These are phyloP conservation scores for Talaromyces sp. DNA, from an alignment of 2,329 filamentous ascomycete genomes.

Conservation along the genomic window DNA sequence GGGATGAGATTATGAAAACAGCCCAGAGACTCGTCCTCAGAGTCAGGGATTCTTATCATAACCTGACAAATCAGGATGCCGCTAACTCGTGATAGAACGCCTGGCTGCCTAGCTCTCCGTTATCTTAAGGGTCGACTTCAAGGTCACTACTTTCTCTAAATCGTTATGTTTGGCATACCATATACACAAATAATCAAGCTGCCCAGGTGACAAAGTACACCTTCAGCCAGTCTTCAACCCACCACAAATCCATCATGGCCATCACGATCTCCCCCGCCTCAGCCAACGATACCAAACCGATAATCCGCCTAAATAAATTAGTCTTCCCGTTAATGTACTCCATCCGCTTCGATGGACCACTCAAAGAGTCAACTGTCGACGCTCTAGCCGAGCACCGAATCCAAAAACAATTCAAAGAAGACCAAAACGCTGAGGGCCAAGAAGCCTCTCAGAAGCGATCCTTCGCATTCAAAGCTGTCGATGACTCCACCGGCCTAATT, in stretches of 20 bases:
- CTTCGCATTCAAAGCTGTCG: slow-evolving; percentile 12
- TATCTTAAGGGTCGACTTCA: too few species aligned
- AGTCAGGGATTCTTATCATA: too few species aligned
- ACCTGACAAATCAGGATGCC: too few species aligned
- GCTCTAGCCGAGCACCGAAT: not conserved
- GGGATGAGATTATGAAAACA: too few species aligned
- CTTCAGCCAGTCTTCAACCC: not conserved
- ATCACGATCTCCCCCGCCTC: slow-evolving; percentile 6
- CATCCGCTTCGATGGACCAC: not conserved
- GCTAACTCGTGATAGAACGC: too few species aligned
- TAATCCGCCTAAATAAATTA: not conserved
- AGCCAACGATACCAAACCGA: not conserved
- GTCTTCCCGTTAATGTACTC: not conserved
- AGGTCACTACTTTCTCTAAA: too few species aligned
- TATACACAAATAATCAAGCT: too few species aligned
- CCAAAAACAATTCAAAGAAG: not conserved
- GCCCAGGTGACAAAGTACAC: too few species aligned
- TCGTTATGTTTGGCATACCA: too few species aligned
- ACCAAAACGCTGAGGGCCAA: not conserved
- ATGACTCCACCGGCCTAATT: slow-evolving; percentile 8
- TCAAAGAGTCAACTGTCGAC: not conserved
- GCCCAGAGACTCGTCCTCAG: too few species aligned
- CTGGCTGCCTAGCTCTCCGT: too few species aligned
- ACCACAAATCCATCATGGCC: not conserved
- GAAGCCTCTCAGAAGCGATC: not conserved